Conservation (phyloP, 2,329 filamentous ascomycete genomes). For the Phaeosphaeria sp. region DNA sequence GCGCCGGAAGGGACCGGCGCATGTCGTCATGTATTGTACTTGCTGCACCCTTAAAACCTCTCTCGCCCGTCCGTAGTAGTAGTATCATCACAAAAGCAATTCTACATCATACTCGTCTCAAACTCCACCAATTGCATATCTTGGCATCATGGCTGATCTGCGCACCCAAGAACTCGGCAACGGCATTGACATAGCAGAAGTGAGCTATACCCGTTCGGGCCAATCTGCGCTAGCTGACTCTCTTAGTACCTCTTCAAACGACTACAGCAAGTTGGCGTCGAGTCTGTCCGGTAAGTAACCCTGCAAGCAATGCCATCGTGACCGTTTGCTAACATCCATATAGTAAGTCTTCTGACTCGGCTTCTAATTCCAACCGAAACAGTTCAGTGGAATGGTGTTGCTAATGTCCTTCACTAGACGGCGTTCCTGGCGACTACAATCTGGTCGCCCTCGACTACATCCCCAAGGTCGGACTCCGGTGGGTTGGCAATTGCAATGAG, state of each 20-base stretch:
- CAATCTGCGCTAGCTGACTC: constrained; percentile 11
- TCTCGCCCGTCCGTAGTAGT: constrained; percentile 22
- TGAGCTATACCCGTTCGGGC: constrained; percentile 16
- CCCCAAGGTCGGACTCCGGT: constrained; percentile 59
- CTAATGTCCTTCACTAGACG: constrained; percentile 31
- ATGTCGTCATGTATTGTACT: constrained; percentile 13
- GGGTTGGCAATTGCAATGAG: constrained; percentile 69
- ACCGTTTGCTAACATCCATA: too few relatives aligned
- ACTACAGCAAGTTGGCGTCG: constrained; percentile 52
- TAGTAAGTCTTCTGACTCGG: too few relatives aligned
- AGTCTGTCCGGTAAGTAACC: constrained; percentile 39
- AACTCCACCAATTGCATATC: not conserved
- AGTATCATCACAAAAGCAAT: constrained; percentile 10
- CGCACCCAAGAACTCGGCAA: constrained; percentile 51
- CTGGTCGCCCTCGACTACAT: constrained; percentile 64
- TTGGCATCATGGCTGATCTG: constrained; percentile 47
- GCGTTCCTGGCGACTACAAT: constrained; percentile 55
- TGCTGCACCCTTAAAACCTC: constrained; percentile 1
- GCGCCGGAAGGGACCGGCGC: constrained; percentile 11
- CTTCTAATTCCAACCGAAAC: too few relatives aligned
- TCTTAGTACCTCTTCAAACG: constrained; percentile 48
- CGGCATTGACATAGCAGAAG: constrained; percentile 65
- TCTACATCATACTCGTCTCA: constrained; percentile 1
- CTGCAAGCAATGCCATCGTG: too few relatives aligned
- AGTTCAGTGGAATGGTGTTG: too few relatives aligned